These are phyloP conservation scores for Xanthoparmelia taractica DNA, from an alignment of 495 filamentous ascomycete genomes.

Conservation along the genomic window DNA sequence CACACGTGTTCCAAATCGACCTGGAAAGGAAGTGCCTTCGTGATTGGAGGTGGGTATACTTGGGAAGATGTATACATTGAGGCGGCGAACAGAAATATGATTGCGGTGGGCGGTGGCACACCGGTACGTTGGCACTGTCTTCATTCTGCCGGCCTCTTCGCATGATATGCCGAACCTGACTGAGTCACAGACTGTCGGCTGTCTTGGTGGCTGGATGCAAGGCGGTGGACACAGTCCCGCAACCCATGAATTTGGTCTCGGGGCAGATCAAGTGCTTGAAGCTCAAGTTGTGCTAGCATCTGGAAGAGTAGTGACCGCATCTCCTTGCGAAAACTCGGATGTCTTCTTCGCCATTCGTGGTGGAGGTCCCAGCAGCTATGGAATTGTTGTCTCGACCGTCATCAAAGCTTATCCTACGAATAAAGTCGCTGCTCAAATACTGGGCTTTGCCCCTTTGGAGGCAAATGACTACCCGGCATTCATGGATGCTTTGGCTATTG, in stretches of 20 bases:
- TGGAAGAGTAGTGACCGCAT: conserved; percentile 46
- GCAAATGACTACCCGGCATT: conserved; percentile 21
- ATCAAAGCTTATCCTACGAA: conserved; percentile 38
- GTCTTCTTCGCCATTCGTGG: conserved; percentile 56
- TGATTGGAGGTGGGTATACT: conserved; percentile 34
- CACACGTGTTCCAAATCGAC: conserved; percentile 15
- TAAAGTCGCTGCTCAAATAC: conserved; percentile 34
- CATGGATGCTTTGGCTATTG: conserved; percentile 26
- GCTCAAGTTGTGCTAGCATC: conserved; percentile 49
- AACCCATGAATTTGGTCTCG: conserved; percentile 29
- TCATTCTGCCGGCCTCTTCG: background rate
- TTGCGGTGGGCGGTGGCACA: conserved; percentile 35
- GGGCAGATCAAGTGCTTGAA: conserved; percentile 39
- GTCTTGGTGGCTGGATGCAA: conserved; percentile 38
- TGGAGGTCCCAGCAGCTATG: conserved; percentile 44
- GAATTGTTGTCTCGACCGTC: conserved; percentile 38
- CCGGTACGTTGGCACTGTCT: conserved; percentile 23
- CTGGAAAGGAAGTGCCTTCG: conserved; percentile 34
- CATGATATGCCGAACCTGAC: background rate
- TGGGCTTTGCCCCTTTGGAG: conserved; percentile 28
- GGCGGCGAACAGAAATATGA: conserved; percentile 26
- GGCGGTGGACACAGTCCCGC: conserved; percentile 35
- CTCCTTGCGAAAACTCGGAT: conserved; percentile 43
- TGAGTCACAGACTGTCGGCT: conserved; percentile 31
- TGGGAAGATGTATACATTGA: conserved; percentile 33